These are phyloP conservation scores for Arthrobotrys musiformis DNA, from an alignment of 2,329 filamentous ascomycete species.

Conservation along the genomic window DNA sequence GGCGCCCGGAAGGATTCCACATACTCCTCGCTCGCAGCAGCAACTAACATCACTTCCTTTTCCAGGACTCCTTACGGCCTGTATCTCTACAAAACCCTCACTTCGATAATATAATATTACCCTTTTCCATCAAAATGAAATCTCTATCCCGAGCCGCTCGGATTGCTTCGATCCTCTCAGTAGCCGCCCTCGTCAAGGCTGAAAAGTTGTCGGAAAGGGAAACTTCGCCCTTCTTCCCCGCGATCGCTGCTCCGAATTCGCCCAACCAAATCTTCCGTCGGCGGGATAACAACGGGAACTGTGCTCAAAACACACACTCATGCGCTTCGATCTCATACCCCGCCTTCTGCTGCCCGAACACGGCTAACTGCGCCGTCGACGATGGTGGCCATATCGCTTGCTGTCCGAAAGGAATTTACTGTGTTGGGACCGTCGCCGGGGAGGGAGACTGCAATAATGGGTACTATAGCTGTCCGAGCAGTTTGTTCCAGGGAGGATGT, in stretches of 20 bases:
- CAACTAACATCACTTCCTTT: constrained; percentile 3
- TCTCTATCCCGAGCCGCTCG: constrained; percentile 39
- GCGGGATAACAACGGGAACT: constrained; percentile 46
- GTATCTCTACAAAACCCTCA: background rate
- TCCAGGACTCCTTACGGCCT: background rate
- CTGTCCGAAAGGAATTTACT: constrained; percentile 49
- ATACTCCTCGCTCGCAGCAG: background rate
- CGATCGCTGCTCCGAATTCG: constrained; percentile 16
- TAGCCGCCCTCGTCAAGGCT: constrained; percentile 40
- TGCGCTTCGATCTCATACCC: constrained; percentile 53
- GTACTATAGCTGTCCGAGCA: constrained; percentile 42
- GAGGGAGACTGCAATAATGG: constrained; percentile 40
- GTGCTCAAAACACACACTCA: constrained; percentile 24
- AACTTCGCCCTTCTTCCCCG: constrained; percentile 43
- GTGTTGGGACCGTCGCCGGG: constrained; percentile 43
- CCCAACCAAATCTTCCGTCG: constrained; percentile 9
- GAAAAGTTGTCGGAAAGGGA: constrained; percentile 38
- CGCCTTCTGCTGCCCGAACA: constrained; percentile 41
- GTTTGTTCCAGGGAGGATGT: constrained; percentile 37
- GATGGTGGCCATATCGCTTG: constrained; percentile 50
- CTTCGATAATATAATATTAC: too few species aligned
- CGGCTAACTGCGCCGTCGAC: constrained; percentile 40
- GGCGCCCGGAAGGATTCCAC: constrained; percentile 38
- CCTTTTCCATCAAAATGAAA: constrained; percentile 22
- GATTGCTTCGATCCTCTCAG: constrained; percentile 47